Conservation (phyloP, 495 filamentous ascomycete genomes). For the Tuber brumale region DNA sequence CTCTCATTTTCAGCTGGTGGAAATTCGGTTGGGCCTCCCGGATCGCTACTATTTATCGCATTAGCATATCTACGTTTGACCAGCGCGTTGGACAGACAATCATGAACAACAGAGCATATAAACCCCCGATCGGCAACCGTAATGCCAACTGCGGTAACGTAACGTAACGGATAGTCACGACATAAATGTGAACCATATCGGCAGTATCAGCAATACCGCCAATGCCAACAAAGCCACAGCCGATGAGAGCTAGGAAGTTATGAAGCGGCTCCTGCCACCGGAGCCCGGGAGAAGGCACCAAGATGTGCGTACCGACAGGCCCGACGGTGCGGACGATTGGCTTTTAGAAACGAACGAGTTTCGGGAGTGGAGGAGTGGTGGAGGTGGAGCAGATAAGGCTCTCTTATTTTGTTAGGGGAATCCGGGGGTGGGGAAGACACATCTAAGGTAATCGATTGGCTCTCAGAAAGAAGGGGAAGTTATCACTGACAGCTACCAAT, state of each 20-base stretch:
- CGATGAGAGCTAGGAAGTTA: not conserved
- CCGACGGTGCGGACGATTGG: not conserved
- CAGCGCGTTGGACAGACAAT: not conserved
- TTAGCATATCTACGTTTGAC: not conserved
- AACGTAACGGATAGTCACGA: not conserved
- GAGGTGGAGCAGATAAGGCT: not conserved
- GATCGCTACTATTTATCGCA: not conserved
- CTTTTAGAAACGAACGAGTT: not conserved
- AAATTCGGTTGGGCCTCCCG: not conserved
- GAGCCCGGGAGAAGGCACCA: not conserved
- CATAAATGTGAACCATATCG: too few relatives aligned
- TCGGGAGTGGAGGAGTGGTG: not conserved
- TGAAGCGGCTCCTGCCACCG: not conserved
- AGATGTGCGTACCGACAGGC: not conserved
- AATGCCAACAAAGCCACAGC: too few relatives aligned
- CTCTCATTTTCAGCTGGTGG: not conserved
- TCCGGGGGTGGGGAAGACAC: not conserved
- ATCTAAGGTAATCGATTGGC: not conserved
- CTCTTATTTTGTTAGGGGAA: not conserved
- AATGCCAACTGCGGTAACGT: not conserved
- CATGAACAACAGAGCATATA: not conserved
- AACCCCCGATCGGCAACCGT: not conserved
- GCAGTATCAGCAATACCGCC: not conserved
- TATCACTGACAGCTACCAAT: not conserved
- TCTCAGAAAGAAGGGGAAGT: not conserved